Percentiles rank a stretch among this genome's conserved stretches.
Conservation (phyloP, 2,329 filamentous ascomycete genomes). For the Byssochlamys sp. region DNA sequence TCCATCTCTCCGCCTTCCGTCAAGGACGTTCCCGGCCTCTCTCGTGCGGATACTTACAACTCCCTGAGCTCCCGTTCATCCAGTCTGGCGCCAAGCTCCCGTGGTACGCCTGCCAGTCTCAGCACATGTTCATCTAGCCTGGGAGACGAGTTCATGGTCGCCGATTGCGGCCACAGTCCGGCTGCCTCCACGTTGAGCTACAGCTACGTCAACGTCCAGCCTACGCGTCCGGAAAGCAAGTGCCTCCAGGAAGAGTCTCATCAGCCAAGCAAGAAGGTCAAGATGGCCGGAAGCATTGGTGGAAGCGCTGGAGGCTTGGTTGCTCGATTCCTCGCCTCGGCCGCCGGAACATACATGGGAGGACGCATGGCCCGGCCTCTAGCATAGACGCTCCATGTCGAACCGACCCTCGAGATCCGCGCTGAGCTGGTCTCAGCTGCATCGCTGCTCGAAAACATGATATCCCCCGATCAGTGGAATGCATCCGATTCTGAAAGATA, state of each 20-base stretch:
- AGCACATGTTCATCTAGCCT: constrained; percentile 29
- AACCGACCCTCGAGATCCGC: background rate
- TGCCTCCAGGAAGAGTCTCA: constrained; percentile 17
- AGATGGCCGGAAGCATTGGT: constrained; percentile 18
- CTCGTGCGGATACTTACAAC: constrained; percentile 31
- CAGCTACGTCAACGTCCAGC: constrained; percentile 26
- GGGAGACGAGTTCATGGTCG: constrained; percentile 25
- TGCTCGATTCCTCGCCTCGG: constrained; percentile 35
- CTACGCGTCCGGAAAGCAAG: constrained; percentile 23
- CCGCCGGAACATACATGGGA: constrained; percentile 33
- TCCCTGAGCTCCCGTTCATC: constrained; percentile 36
- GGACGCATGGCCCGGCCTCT: constrained; percentile 26
- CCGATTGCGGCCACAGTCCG: constrained; percentile 25
- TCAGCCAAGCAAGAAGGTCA: constrained; percentile 35
- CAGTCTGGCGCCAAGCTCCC: constrained; percentile 34
- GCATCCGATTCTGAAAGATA: background rate
- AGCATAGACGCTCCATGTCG: constrained; percentile 5
- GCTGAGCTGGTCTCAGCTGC: background rate
- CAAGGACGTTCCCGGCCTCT: constrained; percentile 34
- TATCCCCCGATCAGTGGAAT: background rate
- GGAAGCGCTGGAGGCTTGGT: constrained; percentile 28
- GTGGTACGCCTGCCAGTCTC: constrained; percentile 35
- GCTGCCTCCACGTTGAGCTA: constrained; percentile 20
- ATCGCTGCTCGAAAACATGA: background rate
- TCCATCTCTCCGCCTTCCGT: constrained; percentile 37